A percentile compares a stretch with the other conserved stretches of the same genome.
These are phyloP conservation scores for Aureobasidium leucospermi DNA, from an alignment of 2,329 filamentous ascomycete genomes.

Conservation along the genomic window DNA sequence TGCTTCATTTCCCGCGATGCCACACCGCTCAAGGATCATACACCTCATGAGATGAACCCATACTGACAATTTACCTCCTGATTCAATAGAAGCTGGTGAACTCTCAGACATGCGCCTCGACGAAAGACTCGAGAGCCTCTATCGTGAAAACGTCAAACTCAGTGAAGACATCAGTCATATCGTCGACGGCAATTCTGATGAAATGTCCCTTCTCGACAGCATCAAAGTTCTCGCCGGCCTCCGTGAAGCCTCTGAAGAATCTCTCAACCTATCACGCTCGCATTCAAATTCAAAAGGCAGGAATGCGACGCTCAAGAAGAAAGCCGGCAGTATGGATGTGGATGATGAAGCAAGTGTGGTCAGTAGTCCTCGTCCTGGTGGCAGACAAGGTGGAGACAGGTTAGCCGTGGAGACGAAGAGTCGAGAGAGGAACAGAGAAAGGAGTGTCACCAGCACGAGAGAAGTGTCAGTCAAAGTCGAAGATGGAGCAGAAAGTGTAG, in stretches of 20 bases:
- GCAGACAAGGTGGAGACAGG: constrained; percentile 9
- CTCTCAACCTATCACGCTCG: neutral
- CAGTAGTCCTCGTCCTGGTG: constrained; percentile 22
- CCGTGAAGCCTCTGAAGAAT: constrained; percentile 38
- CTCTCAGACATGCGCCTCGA: constrained; percentile 32
- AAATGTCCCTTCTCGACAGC: constrained; percentile 35
- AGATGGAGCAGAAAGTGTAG: constrained; percentile 37
- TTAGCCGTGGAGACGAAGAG: constrained; percentile 12
- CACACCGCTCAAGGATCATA: neutral
- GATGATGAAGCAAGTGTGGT: constrained; percentile 26
- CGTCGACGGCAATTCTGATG: constrained; percentile 35
- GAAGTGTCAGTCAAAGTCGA: constrained; percentile 46
- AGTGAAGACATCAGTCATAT: constrained; percentile 38
- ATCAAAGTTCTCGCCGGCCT: constrained; percentile 42
- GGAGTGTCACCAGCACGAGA: constrained; percentile 38
- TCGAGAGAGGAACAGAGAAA: constrained; percentile 31
- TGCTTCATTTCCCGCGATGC: neutral
- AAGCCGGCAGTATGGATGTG: constrained; percentile 22
- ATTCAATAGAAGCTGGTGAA: constrained; percentile 21
- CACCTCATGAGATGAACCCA: too few relatives aligned
- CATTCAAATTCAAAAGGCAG: constrained; percentile 15
- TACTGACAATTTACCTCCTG: constrained; percentile 20
- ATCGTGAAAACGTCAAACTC: constrained; percentile 43
- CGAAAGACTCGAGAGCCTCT: constrained; percentile 37
- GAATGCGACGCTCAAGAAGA: constrained; percentile 14